These are phyloP conservation scores for Chlorella sp. DNA, from an alignment of 139 green algal genomes.

Conservation along the genomic window DNA sequence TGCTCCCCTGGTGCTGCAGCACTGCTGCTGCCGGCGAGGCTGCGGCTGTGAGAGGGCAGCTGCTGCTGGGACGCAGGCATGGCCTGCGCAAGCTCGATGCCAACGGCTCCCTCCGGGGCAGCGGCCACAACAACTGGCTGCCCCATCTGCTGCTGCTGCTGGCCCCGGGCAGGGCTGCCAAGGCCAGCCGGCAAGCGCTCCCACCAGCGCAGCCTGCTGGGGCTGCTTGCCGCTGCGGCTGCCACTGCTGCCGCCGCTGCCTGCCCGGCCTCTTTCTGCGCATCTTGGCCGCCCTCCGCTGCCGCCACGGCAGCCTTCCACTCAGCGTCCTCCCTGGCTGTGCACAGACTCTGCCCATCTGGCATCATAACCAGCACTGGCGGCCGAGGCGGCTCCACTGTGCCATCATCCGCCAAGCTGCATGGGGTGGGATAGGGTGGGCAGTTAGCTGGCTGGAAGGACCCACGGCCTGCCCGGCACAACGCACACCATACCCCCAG, in stretches of 20 bases:
- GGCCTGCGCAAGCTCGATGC: no score
- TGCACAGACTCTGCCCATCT: neutral
- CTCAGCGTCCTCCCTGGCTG: conserved; percentile 7
- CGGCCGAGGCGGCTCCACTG: neutral
- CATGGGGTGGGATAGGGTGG: neutral
- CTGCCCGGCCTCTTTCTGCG: neutral
- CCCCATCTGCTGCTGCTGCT: neutral
- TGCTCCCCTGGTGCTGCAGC: no score
- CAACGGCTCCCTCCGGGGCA: no score
- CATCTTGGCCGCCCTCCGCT: neutral
- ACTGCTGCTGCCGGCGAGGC: no score
- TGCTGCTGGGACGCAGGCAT: no score
- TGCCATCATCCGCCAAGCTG: neutral
- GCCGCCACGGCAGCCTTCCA: neutral
- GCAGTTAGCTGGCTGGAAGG: neutral
- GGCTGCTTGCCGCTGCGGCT: neutral
- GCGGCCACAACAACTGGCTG: neutral
- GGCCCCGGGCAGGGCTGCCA: no score
- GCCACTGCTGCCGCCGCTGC: neutral
- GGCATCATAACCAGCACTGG: conserved; percentile 16
- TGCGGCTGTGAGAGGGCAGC: no score
- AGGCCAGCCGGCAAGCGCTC: no score
- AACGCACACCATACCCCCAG: no score
- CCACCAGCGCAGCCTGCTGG: neutral
- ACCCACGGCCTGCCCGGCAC: no score